Evolutionary conservation across 345 rosid species (phyloP).

Genomic region (Linum lewisii): DNA sequence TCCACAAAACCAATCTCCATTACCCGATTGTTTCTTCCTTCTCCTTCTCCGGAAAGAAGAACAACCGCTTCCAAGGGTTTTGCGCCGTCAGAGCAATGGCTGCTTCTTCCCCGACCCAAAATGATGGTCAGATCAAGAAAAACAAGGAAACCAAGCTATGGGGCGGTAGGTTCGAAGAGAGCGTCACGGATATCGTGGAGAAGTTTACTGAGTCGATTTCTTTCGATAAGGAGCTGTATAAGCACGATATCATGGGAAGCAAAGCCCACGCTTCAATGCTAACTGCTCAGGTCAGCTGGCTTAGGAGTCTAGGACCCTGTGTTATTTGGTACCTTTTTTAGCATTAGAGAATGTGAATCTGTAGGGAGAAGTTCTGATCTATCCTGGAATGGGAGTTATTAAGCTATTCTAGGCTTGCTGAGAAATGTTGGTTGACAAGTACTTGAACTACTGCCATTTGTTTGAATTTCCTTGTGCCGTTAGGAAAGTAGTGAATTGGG

Average conservation of each 20-base stretch:
- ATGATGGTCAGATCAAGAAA: conserved; percentile 3
- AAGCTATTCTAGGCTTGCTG: not conserved
- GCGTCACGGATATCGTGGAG: conserved; percentile 76
- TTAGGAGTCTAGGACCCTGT: not conserved
- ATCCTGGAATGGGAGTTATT: not conserved
- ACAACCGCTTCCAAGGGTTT: not conserved
- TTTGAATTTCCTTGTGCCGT: not conserved
- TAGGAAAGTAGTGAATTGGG: not conserved
- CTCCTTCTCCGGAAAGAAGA: not conserved
- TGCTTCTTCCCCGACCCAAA: not conserved
- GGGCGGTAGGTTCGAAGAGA: conserved; percentile 96
- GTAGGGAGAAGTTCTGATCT: not conserved
- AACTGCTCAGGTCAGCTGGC: conserved; percentile 49
- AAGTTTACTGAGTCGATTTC: conserved; percentile 90
- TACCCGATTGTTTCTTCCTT: not conserved
- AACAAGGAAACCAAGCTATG: conserved; percentile 80
- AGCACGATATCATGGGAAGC: conserved; percentile 88
- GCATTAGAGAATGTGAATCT: conserved; percentile 2
- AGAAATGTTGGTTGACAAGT: not conserved
- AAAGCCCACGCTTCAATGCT: conserved; percentile 97
- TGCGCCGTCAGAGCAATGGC: conserved; percentile 1
- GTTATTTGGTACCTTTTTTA: not conserved
- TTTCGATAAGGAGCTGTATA: conserved; percentile 71
- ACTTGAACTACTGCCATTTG: not conserved
- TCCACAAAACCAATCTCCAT: not conserved